Base-by-base conservation (phyloP, 345 rosid genomes). In the Eucalyptus marginata region DNA sequence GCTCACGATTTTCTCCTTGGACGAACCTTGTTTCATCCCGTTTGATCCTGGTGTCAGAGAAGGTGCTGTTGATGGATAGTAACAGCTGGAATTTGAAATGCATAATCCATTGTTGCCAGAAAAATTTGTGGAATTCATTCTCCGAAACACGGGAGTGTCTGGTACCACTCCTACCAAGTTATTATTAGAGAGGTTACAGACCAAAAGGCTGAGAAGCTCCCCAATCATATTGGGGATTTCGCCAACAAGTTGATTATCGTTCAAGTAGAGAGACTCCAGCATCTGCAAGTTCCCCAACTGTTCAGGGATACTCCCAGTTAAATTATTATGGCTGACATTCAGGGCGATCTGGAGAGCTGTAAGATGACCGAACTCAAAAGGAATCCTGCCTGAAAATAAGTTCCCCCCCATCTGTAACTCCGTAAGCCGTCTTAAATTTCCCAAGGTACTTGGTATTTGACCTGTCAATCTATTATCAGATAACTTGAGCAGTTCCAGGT, bases 351-450 rank as follows among this genome's bases (percentile, higher is more conserved):
- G 99, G 86, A 96, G 95, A 89, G 96, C 92, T n/a, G 93, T 91
- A 88, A 96, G 92, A 46, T 88, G 91, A 62, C 99, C 98, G 59
- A 96, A 89, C 88, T 94, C 93, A 29, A 90, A 79, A 36, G 99
- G 98, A 76, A 96, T 94, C 90, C 76, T 89, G 43, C 93, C 96
- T 59, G 95, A 93, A 89, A 96, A 95, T 58, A 85, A 88, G 90
- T 96, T 96, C 12, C 99, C 97, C 56, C 99, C 99, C 94, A 96
- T 94, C 90, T 96, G 98, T 92, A 96, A 89, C 90, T 96, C 99
- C 84, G 95, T 96, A 91, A 96, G 93, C 89, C 93, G 93, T 58
- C 93, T 90, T 68, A 96, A 95, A 87, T 89, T 89, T 27, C 99
- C 99, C 68, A 95, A 93, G 80, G 96, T 91, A 58, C 89, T 89